Conservation (phyloP, 2,329 filamentous ascomycete genomes). For the Aspergillus eucalypticola region DNA sequence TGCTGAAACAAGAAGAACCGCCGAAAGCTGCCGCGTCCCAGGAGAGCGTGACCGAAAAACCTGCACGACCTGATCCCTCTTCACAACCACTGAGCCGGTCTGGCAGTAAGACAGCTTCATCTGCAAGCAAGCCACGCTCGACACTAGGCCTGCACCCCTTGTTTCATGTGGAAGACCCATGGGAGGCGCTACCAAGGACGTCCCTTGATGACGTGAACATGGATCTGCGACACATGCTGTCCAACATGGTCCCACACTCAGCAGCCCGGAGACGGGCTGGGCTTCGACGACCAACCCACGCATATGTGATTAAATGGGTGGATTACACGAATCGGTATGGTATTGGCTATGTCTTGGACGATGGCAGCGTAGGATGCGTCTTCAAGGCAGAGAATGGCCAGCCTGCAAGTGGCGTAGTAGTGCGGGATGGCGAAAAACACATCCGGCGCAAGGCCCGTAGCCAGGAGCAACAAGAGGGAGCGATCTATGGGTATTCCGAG, state of each 20-base stretch:
- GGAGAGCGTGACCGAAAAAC: conserved; percentile 5
- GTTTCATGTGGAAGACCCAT: conserved; percentile 40
- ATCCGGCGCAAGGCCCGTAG: conserved; percentile 48
- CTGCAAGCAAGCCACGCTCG: conserved; percentile 34
- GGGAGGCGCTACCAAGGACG: conserved; percentile 40
- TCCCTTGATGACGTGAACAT: conserved; percentile 42
- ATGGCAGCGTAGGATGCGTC: conserved; percentile 53
- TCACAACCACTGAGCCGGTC: conserved; percentile 23
- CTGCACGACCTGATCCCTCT: conserved; percentile 17
- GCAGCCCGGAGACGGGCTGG: conserved; percentile 34
- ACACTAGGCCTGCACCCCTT: conserved; percentile 39
- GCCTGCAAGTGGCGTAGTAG: conserved; percentile 48
- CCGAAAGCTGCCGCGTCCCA: background rate
- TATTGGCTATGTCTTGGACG: conserved; percentile 53
- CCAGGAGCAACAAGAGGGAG: conserved; percentile 32
- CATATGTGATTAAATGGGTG: conserved; percentile 55
- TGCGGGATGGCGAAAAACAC: conserved; percentile 49
- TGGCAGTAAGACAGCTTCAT: conserved; percentile 31
- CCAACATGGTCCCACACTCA: conserved; percentile 36
- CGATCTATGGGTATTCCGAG: conserved; percentile 39
- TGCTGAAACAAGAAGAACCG: background rate
- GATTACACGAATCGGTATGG: conserved; percentile 55
- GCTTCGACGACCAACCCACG: conserved; percentile 36
- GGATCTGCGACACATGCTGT: conserved; percentile 42
- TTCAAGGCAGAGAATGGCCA: conserved; percentile 49